Conservation (phyloP, 2,329 filamentous ascomycete genomes). For the Fusarium beomiforme region DNA sequence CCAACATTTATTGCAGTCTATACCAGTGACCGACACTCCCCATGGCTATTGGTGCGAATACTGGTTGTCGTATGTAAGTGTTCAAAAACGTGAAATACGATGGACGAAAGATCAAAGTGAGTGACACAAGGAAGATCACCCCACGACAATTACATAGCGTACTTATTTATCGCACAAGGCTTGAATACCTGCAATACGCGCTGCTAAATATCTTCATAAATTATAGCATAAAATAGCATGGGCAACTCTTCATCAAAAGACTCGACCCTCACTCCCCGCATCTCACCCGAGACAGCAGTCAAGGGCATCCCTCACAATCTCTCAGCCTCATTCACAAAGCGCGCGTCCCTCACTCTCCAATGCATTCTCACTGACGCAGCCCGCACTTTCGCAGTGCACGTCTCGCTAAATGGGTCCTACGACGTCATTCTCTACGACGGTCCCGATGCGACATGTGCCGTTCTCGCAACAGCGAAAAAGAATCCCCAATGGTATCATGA, state of each 20-base stretch:
- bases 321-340: background rate
- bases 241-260: background rate
- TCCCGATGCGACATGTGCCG: background rate
- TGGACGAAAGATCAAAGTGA: background rate
- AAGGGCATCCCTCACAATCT: background rate
- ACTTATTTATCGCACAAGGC: no score
- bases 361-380: background rate
- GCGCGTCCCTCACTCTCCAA: background rate
- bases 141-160: background rate
- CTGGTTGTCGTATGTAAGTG: no score
- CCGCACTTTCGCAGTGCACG: background rate
- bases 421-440: background rate
- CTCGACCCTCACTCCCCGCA: accelerated
- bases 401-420: background rate
- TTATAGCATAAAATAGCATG: no score
- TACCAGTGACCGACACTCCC: accelerated
- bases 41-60: background rate
- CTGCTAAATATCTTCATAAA: no score
- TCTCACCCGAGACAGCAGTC: background rate
- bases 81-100: background rate
- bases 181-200: no score
- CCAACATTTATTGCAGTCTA: accelerated
- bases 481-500: background rate
- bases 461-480: background rate
- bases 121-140: no score